Evolutionary conservation across 225 moss, liverwort and hornwort genomes (phyloP).

Genomic region (Lunularia cruciata): DNA sequence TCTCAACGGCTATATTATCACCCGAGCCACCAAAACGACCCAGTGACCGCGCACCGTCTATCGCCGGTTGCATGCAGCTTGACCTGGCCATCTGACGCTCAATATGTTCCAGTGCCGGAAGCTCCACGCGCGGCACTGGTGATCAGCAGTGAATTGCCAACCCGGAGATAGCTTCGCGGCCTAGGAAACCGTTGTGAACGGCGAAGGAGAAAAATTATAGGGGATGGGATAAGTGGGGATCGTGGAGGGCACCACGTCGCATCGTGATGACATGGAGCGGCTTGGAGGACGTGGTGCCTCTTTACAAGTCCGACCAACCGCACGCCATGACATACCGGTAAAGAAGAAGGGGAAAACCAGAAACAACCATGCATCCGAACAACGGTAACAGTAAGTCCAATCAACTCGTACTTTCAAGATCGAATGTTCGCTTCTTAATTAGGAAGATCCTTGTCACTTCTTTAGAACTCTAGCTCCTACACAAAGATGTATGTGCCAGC

Average conservation of each 20-base stretch:
- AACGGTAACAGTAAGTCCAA: conserved; percentile 8
- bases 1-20: conserved; percentile 22
- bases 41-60: not conserved
- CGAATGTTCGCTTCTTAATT: not conserved
- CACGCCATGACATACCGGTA: conserved; percentile 17
- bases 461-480: too few relatives aligned
- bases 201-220: not conserved
- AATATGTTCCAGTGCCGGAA: not conserved
- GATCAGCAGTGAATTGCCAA: not conserved
- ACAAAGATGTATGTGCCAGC: too few relatives aligned
- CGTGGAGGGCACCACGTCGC: conserved; percentile 30
- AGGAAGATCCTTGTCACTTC: not conserved
- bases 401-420: not conserved
- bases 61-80: not conserved
- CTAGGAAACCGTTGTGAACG: not conserved
- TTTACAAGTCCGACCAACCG: not conserved
- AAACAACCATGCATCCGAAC: not conserved
- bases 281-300: conserved; percentile 17
- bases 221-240: not conserved
- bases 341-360: conserved; percentile 5
- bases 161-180: conserved; percentile 11
- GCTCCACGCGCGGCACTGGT: not conserved
- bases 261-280: conserved; percentile 31
- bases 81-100: not conserved
- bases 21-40: not conserved